Conservation (phyloP, 768 basidiomycete genomes). For the Sporobolomyces roseus region DNA sequence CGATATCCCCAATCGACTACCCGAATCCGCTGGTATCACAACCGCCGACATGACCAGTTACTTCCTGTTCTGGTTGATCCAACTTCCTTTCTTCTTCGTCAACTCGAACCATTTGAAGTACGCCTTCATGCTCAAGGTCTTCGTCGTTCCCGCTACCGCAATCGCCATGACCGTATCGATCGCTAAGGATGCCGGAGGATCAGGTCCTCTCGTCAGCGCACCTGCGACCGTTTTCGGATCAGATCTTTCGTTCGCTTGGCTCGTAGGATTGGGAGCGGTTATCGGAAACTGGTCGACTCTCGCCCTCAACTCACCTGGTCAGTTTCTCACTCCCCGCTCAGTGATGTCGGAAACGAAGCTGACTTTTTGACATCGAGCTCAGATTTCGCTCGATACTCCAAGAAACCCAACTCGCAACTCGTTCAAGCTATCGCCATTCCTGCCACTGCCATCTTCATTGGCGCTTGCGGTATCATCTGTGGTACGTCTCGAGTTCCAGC, state of each 20-base stretch:
- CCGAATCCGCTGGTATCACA: conserved; percentile 55
- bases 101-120: conserved; percentile 73
- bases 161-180: conserved; percentile 69
- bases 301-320: conserved; percentile 60
- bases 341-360: neutral
- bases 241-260: conserved; percentile 69
- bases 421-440: conserved; percentile 33
- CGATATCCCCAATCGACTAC: conserved; percentile 62
- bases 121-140: conserved; percentile 63
- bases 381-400: conserved; percentile 82
- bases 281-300: conserved; percentile 55
- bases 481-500: neutral
- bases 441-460: conserved; percentile 29
- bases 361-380: neutral
- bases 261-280: conserved; percentile 67
- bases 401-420: conserved; percentile 25
- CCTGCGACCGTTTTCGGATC: conserved; percentile 58
- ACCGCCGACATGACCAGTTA: conserved; percentile 67
- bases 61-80: conserved; percentile 69
- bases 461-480: conserved; percentile 22
- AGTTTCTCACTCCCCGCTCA: neutral
- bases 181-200: conserved; percentile 28
- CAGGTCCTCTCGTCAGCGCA: conserved; percentile 43
- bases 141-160: conserved; percentile 64
- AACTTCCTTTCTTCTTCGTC: conserved; percentile 63